phyloP scores from a whole-genome alignment of 371 early-diverging fungal genomes.

The Dichotomocladium elegans region DNA sequence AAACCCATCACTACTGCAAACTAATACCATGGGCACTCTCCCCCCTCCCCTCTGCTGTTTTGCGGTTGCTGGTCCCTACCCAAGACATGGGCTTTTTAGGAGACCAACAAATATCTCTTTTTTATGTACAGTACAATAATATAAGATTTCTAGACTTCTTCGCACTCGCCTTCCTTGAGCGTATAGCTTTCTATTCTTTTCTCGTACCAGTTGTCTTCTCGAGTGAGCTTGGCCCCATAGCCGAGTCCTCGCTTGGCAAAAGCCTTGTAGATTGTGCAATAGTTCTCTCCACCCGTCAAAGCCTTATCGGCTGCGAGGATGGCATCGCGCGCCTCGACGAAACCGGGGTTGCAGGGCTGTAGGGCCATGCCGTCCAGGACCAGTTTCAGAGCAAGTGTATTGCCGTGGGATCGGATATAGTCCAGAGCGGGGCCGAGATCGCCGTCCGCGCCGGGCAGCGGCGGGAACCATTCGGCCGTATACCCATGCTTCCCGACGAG shows the following conservation, averaged over 20 bases:
- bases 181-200: slow-evolving; percentile 56
- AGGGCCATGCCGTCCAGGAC: slow-evolving; percentile 91
- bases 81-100: no score
- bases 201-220: slow-evolving; percentile 58
- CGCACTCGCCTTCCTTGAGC: not conserved
- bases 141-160: no score
- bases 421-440: slow-evolving; percentile 23
- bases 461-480: slow-evolving; percentile 56
- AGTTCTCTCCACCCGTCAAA: slow-evolving; percentile 74
- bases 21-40: no score
- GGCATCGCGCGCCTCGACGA: slow-evolving; percentile 92
- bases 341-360: slow-evolving; percentile 90
- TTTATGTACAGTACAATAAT: no score
- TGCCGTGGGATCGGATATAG: slow-evolving; percentile 63
- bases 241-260: slow-evolving; percentile 96
- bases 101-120: no score
- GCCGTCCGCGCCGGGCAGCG: slow-evolving; percentile 56
- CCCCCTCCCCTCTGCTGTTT: no score
- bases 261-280: slow-evolving; percentile 84
- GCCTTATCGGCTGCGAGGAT: slow-evolving; percentile 82
- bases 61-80: no score
- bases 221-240: slow-evolving; percentile 57
- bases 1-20: no score
- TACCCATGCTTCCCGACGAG: slow-evolving; percentile 70
- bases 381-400: slow-evolving; percentile 83